phyloP scores from a whole-genome alignment of 202 grass and related monocot genomes.

The Schoenoplectus tabernaemontani region DNA sequence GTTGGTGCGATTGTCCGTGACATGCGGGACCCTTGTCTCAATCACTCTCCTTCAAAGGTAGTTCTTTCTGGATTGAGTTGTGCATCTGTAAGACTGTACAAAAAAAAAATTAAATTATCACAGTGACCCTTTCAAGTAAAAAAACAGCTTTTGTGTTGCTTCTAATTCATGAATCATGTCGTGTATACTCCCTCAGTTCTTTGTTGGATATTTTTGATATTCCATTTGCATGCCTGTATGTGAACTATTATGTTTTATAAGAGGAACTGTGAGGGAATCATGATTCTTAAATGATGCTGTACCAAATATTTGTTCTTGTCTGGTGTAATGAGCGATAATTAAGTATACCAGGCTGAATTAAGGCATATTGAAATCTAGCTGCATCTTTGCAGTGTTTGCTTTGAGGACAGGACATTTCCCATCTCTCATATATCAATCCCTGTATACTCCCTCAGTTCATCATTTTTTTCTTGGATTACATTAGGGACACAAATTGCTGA shows the following conservation, averaged over 20 bases:
- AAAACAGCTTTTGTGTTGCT: neutral
- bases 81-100: conserved; percentile 13
- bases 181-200: neutral
- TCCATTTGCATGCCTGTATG: neutral
- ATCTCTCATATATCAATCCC: neutral
- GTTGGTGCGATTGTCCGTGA: conserved; percentile 71
- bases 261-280: neutral
- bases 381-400: neutral
- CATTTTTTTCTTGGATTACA: conserved; percentile 6
- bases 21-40: conserved; percentile 72
- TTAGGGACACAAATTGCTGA: conserved; percentile 83
- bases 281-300: neutral
- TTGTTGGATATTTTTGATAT: neutral
- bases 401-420: conserved; percentile 15
- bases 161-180: neutral
- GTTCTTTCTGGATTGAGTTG: neutral
- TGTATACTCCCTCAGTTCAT: neutral
- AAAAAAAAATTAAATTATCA: neutral
- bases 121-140: neutral
- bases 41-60: conserved; percentile 65
- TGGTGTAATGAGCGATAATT: too few relatives aligned
- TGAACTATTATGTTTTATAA: neutral
- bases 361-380: neutral
- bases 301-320: neutral
- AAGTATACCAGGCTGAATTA: too few relatives aligned